Base-by-base conservation (phyloP, 2,329 filamentous ascomycete species). In the Monilinia polystroma region DNA sequence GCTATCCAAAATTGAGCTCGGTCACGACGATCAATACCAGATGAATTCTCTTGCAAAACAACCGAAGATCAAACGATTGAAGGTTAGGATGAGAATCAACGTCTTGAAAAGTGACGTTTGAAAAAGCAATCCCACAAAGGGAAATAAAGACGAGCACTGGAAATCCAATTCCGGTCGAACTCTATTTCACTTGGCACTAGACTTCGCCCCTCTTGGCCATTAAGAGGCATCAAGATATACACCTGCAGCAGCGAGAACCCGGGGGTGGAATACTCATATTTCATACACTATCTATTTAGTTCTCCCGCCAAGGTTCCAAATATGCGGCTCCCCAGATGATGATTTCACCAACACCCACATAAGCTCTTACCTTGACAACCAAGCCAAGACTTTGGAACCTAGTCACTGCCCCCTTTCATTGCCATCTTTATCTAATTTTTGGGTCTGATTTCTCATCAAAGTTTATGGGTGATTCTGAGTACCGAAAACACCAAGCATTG, bases 181-280 rank as follows among this genome's bases (percentile, higher is more conserved):
- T 49, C 45, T 65, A 51, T 64, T 65, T 59, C 63, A 59, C 63
- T 65, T 65, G 63, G 63, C 53, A 41, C 26, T 49, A 10, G 10
- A n/a, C 63, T 65, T 38, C 63, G 63, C 63, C 63, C 49, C 63
- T 49, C 63, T 65, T 65, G 63, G 63, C 63, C 43, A 65, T 43
- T 65, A 6, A 64, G 26, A 64, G 49, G 11, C 7, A 45, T 29
- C 43, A 58, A 26, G 5, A 26, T 14, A 12, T 26, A 64, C 29
- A 57, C n/a, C 49, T 38, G 32, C 20, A 38, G 11, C 26, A 58
- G 29, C 18, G 4, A 26, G 16, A 43, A 58, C 23, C 63, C 53
- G n/a, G 16, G 6, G 5, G 32, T 7, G 32, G 11, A 18, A 41
- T 7, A 20, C 43, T n/a, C 59, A 38, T 18, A 35, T 51, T 29